Percentiles rank a stretch among this genome's conserved stretches.
These are phyloP conservation scores for Pseudoscleropodium purum DNA, from an alignment of 225 moss, liverwort and hornwort species.

Conservation along the genomic window DNA sequence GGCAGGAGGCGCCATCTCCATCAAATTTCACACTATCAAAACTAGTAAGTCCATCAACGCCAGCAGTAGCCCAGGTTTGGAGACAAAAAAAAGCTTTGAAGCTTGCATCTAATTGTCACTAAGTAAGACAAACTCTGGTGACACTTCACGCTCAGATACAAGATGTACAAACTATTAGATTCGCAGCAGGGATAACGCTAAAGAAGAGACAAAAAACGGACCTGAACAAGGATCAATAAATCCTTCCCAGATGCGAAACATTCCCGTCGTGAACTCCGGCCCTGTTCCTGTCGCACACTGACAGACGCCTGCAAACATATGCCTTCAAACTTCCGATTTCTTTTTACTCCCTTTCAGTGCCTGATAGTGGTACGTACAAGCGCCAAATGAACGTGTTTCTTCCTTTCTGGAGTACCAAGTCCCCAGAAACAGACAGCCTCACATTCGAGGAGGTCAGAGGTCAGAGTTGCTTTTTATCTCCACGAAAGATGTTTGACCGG, in stretches of 20 bases:
- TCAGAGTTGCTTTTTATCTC: not conserved
- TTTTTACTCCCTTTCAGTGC: not conserved
- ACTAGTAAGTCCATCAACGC: not conserved
- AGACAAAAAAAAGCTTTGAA: not conserved
- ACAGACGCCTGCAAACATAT: not conserved
- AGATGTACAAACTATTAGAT: not conserved
- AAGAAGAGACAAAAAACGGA: not conserved
- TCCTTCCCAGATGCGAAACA: constrained; percentile 3
- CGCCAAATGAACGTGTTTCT: not conserved
- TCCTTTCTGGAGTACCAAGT: not conserved
- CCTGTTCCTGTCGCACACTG: not conserved
- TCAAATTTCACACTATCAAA: constrained; percentile 1
- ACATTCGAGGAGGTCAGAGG: not conserved
- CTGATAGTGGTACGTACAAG: not conserved
- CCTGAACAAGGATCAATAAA: not conserved
- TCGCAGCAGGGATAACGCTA: not conserved
- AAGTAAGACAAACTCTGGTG: not conserved
- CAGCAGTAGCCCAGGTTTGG: not conserved
- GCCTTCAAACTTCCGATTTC: not conserved
- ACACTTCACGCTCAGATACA: not conserved
- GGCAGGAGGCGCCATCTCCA: not conserved
- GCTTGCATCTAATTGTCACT: constrained; percentile 2
- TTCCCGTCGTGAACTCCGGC: not conserved
- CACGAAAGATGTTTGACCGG: not conserved
- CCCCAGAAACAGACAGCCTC: not conserved